Percentiles rank a stretch among this genome's conserved stretches.
Conservation (phyloP, 768 basidiomycete species). For the Podaxis carcinomalis region DNA sequence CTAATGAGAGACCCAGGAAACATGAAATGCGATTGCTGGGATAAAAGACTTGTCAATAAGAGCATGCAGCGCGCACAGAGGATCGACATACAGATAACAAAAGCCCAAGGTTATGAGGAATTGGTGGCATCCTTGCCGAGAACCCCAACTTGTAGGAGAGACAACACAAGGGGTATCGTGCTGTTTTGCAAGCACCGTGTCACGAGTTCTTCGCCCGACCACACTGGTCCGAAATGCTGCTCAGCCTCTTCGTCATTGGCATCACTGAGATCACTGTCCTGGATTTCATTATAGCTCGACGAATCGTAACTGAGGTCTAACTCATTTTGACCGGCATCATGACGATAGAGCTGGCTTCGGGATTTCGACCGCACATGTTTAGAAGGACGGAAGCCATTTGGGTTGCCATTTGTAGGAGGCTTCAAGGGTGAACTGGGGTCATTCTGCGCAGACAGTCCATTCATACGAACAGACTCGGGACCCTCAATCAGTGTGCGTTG, state of each 20-base stretch:
- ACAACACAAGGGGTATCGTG: constrained; percentile 70
- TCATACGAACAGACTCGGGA: constrained; percentile 15
- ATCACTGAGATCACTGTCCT: constrained; percentile 25
- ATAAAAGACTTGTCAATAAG: background rate
- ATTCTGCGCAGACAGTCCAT: constrained; percentile 15
- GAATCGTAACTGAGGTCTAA: constrained; percentile 39
- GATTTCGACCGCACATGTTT: constrained; percentile 62
- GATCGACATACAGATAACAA: constrained; percentile 3
- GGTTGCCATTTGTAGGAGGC: background rate
- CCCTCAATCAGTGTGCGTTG: constrained; percentile 73
- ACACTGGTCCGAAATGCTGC: constrained; percentile 26
- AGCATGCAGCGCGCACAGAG: background rate
- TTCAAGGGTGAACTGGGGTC: constrained; percentile 4
- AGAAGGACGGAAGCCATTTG: constrained; percentile 19
- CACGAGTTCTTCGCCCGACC: constrained; percentile 83
- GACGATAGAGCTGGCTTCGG: constrained; percentile 63
- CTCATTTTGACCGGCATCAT: constrained; percentile 63
- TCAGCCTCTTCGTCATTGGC: constrained; percentile 13
- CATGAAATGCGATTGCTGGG: constrained; percentile 1
- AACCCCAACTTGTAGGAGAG: constrained; percentile 50
- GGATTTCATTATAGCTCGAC: constrained; percentile 22
- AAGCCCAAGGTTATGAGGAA: constrained; percentile 7
- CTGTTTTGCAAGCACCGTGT: constrained; percentile 88
- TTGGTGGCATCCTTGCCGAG: constrained; percentile 29
- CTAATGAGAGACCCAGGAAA: constrained; percentile 2